A percentile compares a stretch with the other conserved stretches of the same genome.
Conservation (phyloP, 805 yeast species). For the Lachancea lanzarotensis region DNA sequence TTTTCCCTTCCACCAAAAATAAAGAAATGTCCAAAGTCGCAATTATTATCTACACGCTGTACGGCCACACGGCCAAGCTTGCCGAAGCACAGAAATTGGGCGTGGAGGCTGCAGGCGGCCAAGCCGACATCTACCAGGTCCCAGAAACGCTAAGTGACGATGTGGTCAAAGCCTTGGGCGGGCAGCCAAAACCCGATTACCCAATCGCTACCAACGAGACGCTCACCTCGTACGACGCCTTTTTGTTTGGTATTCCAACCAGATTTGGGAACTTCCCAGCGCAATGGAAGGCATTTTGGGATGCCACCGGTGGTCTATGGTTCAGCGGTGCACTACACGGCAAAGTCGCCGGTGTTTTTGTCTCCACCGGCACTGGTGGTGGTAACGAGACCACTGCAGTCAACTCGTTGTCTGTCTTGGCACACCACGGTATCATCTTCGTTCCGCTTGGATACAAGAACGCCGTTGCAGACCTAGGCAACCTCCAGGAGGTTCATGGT, state of each 20-base stretch:
- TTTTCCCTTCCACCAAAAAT: too few species aligned
- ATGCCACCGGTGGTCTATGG: constrained; percentile 75
- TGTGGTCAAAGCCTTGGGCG: constrained; percentile 55
- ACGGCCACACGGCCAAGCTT: constrained; percentile 66
- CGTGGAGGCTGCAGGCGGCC: constrained; percentile 60
- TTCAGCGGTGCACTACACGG: constrained; percentile 64
- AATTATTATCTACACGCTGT: constrained; percentile 72
- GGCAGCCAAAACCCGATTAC: constrained; percentile 51
- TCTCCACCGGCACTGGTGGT: constrained; percentile 75
- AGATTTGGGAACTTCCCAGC: constrained; percentile 79
- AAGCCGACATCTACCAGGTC: constrained; percentile 69
- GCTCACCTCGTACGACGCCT: constrained; percentile 64
- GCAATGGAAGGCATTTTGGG: constrained; percentile 73
- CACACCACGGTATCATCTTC: constrained; percentile 75
- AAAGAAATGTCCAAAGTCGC: constrained; percentile 48
- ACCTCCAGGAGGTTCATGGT: constrained; percentile 64
- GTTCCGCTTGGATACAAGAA: constrained; percentile 72
- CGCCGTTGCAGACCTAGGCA: constrained; percentile 46
- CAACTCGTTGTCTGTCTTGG: constrained; percentile 55
- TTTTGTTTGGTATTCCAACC: constrained; percentile 80
- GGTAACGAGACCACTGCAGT: constrained; percentile 73
- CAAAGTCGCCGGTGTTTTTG: constrained; percentile 68
- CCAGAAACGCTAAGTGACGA: constrained; percentile 69
- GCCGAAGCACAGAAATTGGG: constrained; percentile 69
- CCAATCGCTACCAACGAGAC: constrained; percentile 60